phyloP scores from a whole-genome alignment of 1,284 basidiomycete species.

The Apiotrichum gracile region DNA sequence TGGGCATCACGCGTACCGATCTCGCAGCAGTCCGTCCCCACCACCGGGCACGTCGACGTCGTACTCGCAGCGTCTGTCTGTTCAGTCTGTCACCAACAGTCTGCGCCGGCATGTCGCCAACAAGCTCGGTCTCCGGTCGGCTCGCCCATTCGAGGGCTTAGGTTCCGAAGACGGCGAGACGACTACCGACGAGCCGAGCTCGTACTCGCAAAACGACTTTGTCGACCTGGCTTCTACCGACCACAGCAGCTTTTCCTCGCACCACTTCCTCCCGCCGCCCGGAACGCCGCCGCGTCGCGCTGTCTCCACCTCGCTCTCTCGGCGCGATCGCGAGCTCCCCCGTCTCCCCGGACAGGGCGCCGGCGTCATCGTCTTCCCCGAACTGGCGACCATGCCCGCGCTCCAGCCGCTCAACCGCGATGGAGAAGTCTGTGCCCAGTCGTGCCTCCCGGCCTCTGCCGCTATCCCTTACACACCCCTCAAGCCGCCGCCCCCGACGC shows the following conservation, averaged over 20 bases:
- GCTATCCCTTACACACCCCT: constrained; percentile 15
- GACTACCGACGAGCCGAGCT: background rate
- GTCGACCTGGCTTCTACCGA: background rate
- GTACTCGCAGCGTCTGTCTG: background rate
- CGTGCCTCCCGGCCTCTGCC: constrained; percentile 10
- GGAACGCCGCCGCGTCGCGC: constrained; percentile 11
- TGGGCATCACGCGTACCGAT: background rate
- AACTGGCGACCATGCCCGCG: constrained; percentile 12
- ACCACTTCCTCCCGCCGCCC: background rate
- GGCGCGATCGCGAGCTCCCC: background rate
- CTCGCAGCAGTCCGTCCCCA: background rate
- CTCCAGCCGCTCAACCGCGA: constrained; percentile 6
- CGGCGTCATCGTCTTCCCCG: constrained; percentile 23
- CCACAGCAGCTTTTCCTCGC: background rate
- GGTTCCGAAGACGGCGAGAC: constrained; percentile 6
- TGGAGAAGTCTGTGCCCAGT: constrained; percentile 17
- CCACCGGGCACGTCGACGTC: background rate
- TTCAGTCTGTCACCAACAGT: background rate
- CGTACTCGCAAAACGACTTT: constrained; percentile 1
- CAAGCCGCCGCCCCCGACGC: constrained; percentile 4
- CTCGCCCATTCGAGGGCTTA: background rate
- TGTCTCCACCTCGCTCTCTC: constrained; percentile 3
- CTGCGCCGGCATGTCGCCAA: background rate
- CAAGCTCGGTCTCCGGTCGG: background rate
- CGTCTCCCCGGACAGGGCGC: background rate